Conservation (phyloP, 345 rosid species). For the Geranium brycei region DNA sequence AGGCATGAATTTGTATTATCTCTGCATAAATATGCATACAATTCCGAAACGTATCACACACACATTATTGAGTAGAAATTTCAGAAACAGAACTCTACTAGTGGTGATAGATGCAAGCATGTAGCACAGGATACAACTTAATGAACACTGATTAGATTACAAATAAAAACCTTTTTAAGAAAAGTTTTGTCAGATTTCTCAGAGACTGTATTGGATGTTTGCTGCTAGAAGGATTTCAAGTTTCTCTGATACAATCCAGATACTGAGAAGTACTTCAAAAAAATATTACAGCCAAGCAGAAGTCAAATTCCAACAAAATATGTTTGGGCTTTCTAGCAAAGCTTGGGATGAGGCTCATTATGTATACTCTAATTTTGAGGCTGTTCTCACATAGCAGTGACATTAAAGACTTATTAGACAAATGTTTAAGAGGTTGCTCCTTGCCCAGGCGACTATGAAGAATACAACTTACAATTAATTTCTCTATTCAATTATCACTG, state of each 20-base stretch:
- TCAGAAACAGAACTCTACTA: neutral
- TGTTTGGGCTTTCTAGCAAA: too few relatives aligned
- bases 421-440: too few relatives aligned
- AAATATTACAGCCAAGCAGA: neutral
- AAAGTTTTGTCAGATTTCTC: neutral
- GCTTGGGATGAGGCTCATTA: too few relatives aligned
- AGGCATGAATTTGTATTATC: conserved; percentile 93
- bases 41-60: conserved; percentile 1
- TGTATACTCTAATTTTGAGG: too few relatives aligned
- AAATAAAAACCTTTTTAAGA: neutral
- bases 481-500: too few relatives aligned
- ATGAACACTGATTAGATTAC: neutral
- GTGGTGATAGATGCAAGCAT: neutral
- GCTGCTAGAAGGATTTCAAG: neutral
- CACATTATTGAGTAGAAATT: neutral
- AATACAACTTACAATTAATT: too few relatives aligned
- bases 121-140: neutral
- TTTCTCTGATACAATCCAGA: neutral
- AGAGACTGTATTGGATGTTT: neutral
- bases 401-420: too few relatives aligned
- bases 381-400: too few relatives aligned
- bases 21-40: conserved; percentile 30
- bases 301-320: too few relatives aligned
- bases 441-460: too few relatives aligned
- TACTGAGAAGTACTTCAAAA: neutral